phyloP scores from a whole-genome alignment of 2,329 filamentous ascomycete genomes.

The Talaromyces sp. region DNA sequence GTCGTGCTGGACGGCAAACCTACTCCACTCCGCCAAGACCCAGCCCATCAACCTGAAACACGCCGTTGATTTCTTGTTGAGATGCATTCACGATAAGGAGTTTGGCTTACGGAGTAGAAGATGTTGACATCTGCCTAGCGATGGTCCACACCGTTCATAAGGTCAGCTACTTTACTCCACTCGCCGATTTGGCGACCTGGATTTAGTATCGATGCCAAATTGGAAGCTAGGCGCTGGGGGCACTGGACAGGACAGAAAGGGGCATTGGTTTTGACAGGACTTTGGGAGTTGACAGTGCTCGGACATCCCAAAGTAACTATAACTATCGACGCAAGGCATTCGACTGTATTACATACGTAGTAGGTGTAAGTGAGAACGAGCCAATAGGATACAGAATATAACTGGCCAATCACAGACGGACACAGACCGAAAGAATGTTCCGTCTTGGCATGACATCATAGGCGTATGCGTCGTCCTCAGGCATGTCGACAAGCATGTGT shows the following conservation, averaged over 20 bases:
- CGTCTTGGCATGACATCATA: constrained; percentile 18
- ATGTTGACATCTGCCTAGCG: too few relatives aligned
- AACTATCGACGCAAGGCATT: constrained; percentile 1
- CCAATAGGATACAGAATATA: not conserved
- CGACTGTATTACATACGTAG: too few relatives aligned
- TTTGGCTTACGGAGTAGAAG: not conserved
- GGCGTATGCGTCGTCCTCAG: not conserved
- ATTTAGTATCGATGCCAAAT: not conserved
- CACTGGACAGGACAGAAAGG: not conserved
- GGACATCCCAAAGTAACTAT: not conserved
- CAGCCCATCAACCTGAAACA: constrained; percentile 10
- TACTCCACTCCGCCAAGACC: not conserved
- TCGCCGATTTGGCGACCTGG: constrained; percentile 11
- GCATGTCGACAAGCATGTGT: not conserved
- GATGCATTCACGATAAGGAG: not conserved
- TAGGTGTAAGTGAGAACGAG: too few relatives aligned
- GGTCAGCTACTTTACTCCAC: not conserved
- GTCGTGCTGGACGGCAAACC: not conserved
- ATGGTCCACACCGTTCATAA: not conserved
- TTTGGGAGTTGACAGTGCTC: not conserved
- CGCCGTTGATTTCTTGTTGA: not conserved
- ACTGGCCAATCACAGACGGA: not conserved
- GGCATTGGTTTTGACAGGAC: not conserved
- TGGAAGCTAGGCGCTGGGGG: too few relatives aligned
- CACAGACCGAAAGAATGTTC: not conserved